Base-by-base conservation (phyloP, 139 green algal species). In the Auxenochlorella pyrenoidosa region DNA sequence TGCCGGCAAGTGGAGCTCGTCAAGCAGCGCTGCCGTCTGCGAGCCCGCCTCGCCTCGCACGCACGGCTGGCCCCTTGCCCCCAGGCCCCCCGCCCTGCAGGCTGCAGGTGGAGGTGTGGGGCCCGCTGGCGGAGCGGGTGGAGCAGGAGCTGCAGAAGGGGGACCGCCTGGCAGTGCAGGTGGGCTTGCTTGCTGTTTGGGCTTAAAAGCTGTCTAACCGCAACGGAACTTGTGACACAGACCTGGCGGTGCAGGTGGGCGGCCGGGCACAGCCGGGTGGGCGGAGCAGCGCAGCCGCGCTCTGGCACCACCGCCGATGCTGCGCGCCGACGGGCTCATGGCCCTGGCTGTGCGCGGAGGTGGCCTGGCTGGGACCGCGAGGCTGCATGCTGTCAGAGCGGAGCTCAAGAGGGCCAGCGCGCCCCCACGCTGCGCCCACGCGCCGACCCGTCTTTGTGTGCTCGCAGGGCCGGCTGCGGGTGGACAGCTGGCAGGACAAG, bases 61-160 rank as follows among this genome's bases (percentile, higher is more conserved):
- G 63, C 13, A 18, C 30, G 15, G 66, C 13, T 16, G n/a, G n/a
- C n/a, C n/a, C n/a, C n/a, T n/a, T n/a, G n/a, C n/a, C n/a, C n/a
- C n/a, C n/a, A n/a, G n/a, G n/a, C 26, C 44, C 30, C 54, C 18
- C 5, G 8, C 28, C 13, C 60, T 75, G 83, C 83, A 87, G 88
- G 88, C 44, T 91, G 44, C 68, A 91, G 47, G 86, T 91, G 30
- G 88, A 91, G 73, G 65, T 68, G 16, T 91, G 88, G 88, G 88
- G 86, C 70, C 34, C 58, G 43, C 76, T 91, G 44, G 88, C 88
- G 4, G 86, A 91, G 40, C 66, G 66, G 10, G 88, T 68, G 4
- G 66, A 68, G 5, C 8, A 68, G 47, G 38, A 77, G 86, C 71
- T 91, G 38, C 51, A 86, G 47, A 91, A 91, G 70, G 88, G 88